phyloP scores from a whole-genome alignment of 2,329 filamentous ascomycete genomes.

The Hypoxylon sp. region DNA sequence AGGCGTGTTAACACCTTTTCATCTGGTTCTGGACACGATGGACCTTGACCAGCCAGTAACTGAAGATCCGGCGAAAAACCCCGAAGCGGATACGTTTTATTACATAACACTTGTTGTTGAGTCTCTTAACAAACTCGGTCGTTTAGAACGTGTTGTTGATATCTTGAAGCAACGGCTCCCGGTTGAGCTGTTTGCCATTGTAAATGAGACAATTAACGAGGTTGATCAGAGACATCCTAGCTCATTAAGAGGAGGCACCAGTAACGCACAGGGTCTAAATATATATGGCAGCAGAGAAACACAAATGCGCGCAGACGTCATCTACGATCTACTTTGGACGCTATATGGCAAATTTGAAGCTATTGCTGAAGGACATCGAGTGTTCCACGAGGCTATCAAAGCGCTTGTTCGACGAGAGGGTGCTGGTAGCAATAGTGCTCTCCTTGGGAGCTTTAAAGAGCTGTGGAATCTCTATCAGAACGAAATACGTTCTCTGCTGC shows the following conservation, averaged over 20 bases:
- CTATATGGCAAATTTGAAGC: slow-evolving; percentile 97
- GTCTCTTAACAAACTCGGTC: slow-evolving; percentile 88
- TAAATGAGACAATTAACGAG: slow-evolving; percentile 95
- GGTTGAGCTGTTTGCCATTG: slow-evolving; percentile 92
- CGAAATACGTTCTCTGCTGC: slow-evolving; percentile 92
- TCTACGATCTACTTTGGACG: slow-evolving; percentile 92
- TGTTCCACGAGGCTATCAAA: slow-evolving; percentile 92
- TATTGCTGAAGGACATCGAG: slow-evolving; percentile 94
- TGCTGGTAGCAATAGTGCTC: slow-evolving; percentile 71
- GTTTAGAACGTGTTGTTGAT: slow-evolving; percentile 88
- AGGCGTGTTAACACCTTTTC: slow-evolving; percentile 68
- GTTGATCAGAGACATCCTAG: slow-evolving; percentile 94
- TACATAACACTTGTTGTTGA: slow-evolving; percentile 92
- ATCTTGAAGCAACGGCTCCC: slow-evolving; percentile 93
- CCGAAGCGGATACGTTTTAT: slow-evolving; percentile 94
- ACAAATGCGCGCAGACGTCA: slow-evolving; percentile 84
- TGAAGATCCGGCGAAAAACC: slow-evolving; percentile 93
- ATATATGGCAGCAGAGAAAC: slow-evolving; percentile 79
- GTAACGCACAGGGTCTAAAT: slow-evolving; percentile 69
- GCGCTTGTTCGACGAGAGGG: slow-evolving; percentile 89
- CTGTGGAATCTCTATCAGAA: slow-evolving; percentile 98
- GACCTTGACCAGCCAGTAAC: slow-evolving; percentile 74
- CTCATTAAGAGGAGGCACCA: slow-evolving; percentile 73
- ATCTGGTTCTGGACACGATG: slow-evolving; percentile 71
- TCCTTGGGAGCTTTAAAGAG: slow-evolving; percentile 93